These are phyloP conservation scores for Ascoidea asiatica DNA, from an alignment of 805 yeast species.

Conservation along the genomic window DNA sequence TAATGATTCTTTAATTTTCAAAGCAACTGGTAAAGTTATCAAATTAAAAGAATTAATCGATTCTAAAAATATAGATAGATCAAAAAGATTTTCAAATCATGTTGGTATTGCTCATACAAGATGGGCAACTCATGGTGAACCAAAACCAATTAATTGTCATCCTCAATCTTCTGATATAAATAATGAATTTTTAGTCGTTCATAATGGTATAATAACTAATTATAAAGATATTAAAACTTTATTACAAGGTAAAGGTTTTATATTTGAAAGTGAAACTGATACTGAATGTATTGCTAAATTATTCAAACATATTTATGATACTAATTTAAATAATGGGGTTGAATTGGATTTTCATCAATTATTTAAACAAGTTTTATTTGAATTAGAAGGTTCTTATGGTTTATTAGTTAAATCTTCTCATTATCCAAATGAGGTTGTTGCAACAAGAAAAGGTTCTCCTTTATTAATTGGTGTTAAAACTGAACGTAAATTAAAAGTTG, in stretches of 20 bases:
- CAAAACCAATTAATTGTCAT: conserved; percentile 77
- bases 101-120: conserved; percentile 98
- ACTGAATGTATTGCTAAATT: conserved; percentile 96
- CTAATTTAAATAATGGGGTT: conserved; percentile 55
- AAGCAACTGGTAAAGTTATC: conserved; percentile 85
- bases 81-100: conserved; percentile 64
- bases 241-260: conserved; percentile 63
- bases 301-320: conserved; percentile 80
- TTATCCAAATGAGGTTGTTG: conserved; percentile 92
- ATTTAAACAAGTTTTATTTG: conserved; percentile 83
- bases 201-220: conserved; percentile 96
- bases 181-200: conserved; percentile 85
- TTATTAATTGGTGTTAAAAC: conserved; percentile 94
- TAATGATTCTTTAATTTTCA: conserved; percentile 59
- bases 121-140: conserved; percentile 99
- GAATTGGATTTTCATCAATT: conserved; percentile 82
- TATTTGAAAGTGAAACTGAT: conserved; percentile 88
- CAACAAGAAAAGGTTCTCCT: conserved; percentile 98
- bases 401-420: conserved; percentile 81
- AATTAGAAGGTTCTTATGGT: conserved; percentile 97
- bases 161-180: conserved; percentile 84
- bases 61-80: conserved; percentile 36
- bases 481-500: conserved; percentile 89
- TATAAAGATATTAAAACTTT: conserved; percentile 83
- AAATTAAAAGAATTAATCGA: conserved; percentile 49